phyloP scores from a whole-genome alignment of 768 basidiomycete species.

The Coprinopsis strossmayeri region DNA sequence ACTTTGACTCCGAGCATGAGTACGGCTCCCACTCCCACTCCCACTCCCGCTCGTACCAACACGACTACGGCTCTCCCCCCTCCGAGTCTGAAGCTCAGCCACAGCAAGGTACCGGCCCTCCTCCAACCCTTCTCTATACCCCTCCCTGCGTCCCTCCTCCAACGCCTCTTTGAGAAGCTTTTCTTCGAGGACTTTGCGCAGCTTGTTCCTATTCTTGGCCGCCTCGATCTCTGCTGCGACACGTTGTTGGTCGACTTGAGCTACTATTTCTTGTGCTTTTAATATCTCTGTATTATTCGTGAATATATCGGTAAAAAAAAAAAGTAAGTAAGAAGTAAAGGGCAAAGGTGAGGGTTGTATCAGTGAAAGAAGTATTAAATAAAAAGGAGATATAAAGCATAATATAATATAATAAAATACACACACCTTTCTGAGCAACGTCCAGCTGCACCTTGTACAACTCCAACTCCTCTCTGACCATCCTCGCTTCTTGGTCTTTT shows the following conservation, averaged over 20 bases:
- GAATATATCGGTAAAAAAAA: too few relatives aligned
- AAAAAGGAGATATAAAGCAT: not conserved
- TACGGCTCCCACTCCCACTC: too few relatives aligned
- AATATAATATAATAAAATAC: not conserved
- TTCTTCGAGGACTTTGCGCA: constrained; percentile 39
- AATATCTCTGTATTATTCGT: constrained; percentile 47
- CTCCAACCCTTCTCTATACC: constrained; percentile 43
- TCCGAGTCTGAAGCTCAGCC: not conserved
- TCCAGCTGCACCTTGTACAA: constrained; percentile 55
- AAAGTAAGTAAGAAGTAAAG: too few relatives aligned
- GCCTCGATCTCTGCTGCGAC: constrained; percentile 43
- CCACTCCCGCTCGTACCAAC: constrained; percentile 2
- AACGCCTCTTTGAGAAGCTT: constrained; percentile 41
- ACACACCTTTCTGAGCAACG: constrained; percentile 43
- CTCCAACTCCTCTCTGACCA: constrained; percentile 40
- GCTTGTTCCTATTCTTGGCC: constrained; percentile 34
- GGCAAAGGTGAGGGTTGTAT: too few relatives aligned
- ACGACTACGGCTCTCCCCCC: constrained; percentile 1
- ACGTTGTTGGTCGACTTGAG: constrained; percentile 40
- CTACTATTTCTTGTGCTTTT: constrained; percentile 46
- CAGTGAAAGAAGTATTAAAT: too few relatives aligned
- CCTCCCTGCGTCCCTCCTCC: constrained; percentile 47
- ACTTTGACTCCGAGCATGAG: too few relatives aligned
- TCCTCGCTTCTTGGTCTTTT: constrained; percentile 23
- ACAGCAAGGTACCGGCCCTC: constrained; percentile 14